A percentile compares a stretch with the other conserved stretches of the same genome.
phyloP scores from a whole-genome alignment of 371 early-diverging fungal species.

The Apophysomyces trapeziformis region DNA sequence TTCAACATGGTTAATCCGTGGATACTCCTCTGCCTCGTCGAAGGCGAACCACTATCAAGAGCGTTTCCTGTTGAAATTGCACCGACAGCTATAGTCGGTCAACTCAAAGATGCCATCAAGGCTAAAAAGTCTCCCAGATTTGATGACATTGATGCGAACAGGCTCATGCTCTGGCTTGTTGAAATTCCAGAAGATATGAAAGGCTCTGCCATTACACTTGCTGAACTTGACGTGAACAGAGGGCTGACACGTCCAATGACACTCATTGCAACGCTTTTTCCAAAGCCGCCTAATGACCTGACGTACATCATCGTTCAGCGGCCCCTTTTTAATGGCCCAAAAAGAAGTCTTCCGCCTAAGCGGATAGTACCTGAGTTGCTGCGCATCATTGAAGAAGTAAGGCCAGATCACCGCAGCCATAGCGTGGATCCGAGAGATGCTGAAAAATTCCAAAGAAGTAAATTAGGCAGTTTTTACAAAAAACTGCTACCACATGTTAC shows the following conservation, averaged over 20 bases:
- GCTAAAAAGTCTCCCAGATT: no score
- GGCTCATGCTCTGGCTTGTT: no score
- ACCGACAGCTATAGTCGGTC: no score
- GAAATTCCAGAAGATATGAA: neutral
- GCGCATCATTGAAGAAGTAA: neutral
- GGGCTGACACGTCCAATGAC: neutral
- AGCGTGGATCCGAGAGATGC: constrained; percentile 11
- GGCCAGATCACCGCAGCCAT: neutral
- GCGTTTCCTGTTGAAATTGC: no score
- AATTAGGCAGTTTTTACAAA: neutral
- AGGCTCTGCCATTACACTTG: neutral
- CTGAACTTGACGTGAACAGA: neutral
- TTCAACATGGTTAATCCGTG: no score
- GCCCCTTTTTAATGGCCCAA: constrained; percentile 9
- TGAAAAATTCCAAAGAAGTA: constrained; percentile 18
- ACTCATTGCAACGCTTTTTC: neutral
- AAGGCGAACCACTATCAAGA: no score
- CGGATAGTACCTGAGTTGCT: neutral
- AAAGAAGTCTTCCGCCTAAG: constrained; percentile 27
- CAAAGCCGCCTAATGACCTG: neutral
- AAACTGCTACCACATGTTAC: constrained; percentile 17
- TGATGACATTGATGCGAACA: no score
- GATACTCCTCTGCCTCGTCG: no score
- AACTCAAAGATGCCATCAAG: no score
- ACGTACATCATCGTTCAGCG: neutral